Evolutionary conservation across 495 filamentous ascomycete genomes (phyloP), one percentile per base, ranked within the genome.

Genomic region (Cetradonia linearis): DNA sequence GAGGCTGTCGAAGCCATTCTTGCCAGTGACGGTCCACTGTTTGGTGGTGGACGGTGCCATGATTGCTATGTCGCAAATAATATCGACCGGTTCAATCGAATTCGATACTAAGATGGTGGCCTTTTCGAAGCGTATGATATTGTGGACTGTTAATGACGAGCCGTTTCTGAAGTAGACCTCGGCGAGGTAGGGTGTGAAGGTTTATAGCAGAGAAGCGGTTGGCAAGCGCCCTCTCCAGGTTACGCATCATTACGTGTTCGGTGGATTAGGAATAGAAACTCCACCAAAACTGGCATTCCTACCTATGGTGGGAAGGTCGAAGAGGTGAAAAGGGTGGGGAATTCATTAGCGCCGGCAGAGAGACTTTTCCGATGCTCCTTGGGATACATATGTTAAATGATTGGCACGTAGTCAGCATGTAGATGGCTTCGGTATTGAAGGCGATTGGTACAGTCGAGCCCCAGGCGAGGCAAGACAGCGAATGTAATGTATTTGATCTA

Each of bases 11-110:
- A 86, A 84, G 52, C 72, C 83, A 20, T 76, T 76, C 37, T 70
- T 76, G 68, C 76, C 77, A 25, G 71, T 64, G 55, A 89, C 69
- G 30, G 76, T 71, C 84, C 85, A 91, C 69, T 87, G 82, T 68
- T 85, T 85, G 66, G 77, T 83, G 3, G 74, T 81, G 18, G 74
- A 66, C 38, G 80, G 75, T 28, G 71, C 66, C 76, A 81, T 81
- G 62, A 27, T 75, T n/a, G 31, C 25, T 54, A 25, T 16, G 9
- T 5, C 23, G 34, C n/a, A 9, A 34, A 6, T 33, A 23, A 18
- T 10, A 4, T 36, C n/a, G 16, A 54, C 2, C 0, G 6, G 10
- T 10, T 54, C 16, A 34, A 54, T 33, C 23, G 49, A 53, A n/a
- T n/a, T n/a, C 30, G 49, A 6, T 53, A n/a, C 4, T 34, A 33